phyloP scores from a whole-genome alignment of 257 asterid genomes.

The Solanum okadae region DNA sequence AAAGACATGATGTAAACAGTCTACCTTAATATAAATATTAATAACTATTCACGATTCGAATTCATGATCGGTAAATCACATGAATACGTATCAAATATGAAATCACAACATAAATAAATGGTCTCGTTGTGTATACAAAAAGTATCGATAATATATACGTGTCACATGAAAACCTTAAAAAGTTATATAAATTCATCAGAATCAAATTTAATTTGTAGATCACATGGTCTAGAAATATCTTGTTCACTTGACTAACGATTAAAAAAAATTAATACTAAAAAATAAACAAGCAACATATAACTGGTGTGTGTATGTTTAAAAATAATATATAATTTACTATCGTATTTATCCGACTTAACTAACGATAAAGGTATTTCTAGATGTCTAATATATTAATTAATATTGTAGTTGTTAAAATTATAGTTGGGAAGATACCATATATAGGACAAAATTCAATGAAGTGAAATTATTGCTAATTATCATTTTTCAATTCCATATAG shows the following conservation, averaged over 20 bases:
- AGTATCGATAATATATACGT: neutral
- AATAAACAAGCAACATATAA: neutral
- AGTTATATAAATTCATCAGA: too few species aligned
- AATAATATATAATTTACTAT: neutral
- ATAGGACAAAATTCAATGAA: conserved; percentile 4
- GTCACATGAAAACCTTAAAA: too few species aligned
- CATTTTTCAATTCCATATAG: neutral
- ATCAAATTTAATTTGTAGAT: neutral
- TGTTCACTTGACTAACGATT: neutral
- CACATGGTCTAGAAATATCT: neutral
- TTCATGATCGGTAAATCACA: neutral
- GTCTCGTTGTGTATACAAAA: neutral
- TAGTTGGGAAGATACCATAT: neutral
- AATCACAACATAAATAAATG: neutral
- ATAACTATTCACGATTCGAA: fast-evolving
- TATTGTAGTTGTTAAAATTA: neutral
- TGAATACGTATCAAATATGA: neutral
- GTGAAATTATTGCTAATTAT: conserved; percentile 10
- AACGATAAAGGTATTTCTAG: neutral
- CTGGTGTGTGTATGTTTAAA: neutral
- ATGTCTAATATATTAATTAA: neutral
- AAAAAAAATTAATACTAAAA: neutral
- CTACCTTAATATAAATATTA: neutral
- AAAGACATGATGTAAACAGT: fast-evolving
- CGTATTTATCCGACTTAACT: neutral